A percentile compares a stretch with the other conserved stretches of the same genome.
Conservation (phyloP, 1,139 yeast species). For the Schwanniomyces etchellsii region DNA sequence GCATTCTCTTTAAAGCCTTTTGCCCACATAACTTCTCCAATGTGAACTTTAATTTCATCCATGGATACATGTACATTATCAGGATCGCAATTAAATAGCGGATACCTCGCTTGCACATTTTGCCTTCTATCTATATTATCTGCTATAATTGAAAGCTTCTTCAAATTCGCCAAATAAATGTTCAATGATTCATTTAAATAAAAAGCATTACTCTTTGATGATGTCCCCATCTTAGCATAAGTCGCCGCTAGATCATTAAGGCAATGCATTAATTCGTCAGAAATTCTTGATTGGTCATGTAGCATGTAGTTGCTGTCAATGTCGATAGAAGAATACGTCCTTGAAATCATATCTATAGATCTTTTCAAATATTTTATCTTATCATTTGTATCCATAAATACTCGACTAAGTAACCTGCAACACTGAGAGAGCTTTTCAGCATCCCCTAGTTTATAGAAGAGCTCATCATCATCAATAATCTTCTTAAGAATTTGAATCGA, state of each 20-base stretch:
- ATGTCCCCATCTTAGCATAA: slow-evolving; percentile 18
- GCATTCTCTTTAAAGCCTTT: slow-evolving; percentile 49
- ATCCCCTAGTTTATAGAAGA: slow-evolving; percentile 39
- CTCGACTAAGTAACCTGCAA: slow-evolving; percentile 31
- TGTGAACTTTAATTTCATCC: slow-evolving; percentile 47
- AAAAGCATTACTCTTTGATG: slow-evolving; percentile 11
- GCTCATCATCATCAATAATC: slow-evolving; percentile 31
- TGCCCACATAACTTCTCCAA: slow-evolving; percentile 64
- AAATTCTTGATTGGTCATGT: slow-evolving; percentile 22
- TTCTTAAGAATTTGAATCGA: slow-evolving; percentile 24
- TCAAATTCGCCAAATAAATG: slow-evolving; percentile 34
- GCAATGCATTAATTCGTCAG: slow-evolving; percentile 33
- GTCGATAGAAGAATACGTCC: slow-evolving; percentile 22
- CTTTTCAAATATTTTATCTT: slow-evolving; percentile 34
- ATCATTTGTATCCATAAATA: slow-evolving; percentile 17
- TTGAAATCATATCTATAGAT: slow-evolving; percentile 33
- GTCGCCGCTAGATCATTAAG: slow-evolving; percentile 32
- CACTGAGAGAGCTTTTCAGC: slow-evolving; percentile 40
- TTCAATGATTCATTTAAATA: slow-evolving; percentile 22
- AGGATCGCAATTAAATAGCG: slow-evolving; percentile 33
- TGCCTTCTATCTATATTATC: slow-evolving; percentile 13
- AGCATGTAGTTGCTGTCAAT: slow-evolving; percentile 23
- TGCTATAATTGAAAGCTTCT: slow-evolving; percentile 18
- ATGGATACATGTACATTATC: slow-evolving; percentile 23
- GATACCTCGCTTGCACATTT: slow-evolving; percentile 26